A percentile compares a stretch with the other conserved stretches of the same genome.
Evolutionary conservation across 2,329 filamentous ascomycete genomes (phyloP).

Genomic region (Neofusicoccum umdonicola): DNA sequence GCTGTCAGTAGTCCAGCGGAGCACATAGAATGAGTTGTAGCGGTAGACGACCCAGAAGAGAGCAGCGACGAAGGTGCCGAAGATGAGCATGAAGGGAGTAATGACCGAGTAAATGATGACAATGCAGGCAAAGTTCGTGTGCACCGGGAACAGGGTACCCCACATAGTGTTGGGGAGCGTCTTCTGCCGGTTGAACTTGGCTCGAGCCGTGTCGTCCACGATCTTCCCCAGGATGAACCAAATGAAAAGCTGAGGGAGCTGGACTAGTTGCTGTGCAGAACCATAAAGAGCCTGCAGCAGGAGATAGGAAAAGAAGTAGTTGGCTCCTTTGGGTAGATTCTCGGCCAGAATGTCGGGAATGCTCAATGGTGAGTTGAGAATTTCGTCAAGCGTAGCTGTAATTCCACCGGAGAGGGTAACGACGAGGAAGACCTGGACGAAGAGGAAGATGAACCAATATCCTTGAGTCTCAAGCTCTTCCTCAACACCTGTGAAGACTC

Average conservation of each 20-base stretch:
- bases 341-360: constrained; percentile 70
- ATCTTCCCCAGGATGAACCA: constrained; percentile 82
- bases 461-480: constrained; percentile 80
- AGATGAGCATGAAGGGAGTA: constrained; percentile 84
- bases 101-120: constrained; percentile 85
- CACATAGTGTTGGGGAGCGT: constrained; percentile 75
- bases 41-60: constrained; percentile 92
- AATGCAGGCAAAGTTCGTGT: constrained; percentile 95
- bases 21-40: constrained; percentile 97
- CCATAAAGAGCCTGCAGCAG: constrained; percentile 75
- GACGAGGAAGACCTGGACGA: constrained; percentile 91
- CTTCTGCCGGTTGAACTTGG: constrained; percentile 85
- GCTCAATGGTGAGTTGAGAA: constrained; percentile 63
- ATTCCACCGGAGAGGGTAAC: constrained; percentile 81
- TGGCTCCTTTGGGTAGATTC: constrained; percentile 81
- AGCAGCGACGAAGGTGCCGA: constrained; percentile 88
- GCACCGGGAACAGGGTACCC: constrained; percentile 93
- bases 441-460: constrained; percentile 92
- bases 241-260: constrained; percentile 72
- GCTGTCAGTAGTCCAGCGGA: constrained; percentile 83
- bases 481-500: constrained; percentile 77
- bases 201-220: constrained; percentile 74
- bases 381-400: constrained; percentile 60
- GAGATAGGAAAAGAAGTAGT: constrained; percentile 99
- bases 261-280: constrained; percentile 77